A percentile compares a stretch with the other conserved stretches of the same genome.
phyloP scores from a whole-genome alignment of 768 basidiomycete species.

The Naematelia encephala region DNA sequence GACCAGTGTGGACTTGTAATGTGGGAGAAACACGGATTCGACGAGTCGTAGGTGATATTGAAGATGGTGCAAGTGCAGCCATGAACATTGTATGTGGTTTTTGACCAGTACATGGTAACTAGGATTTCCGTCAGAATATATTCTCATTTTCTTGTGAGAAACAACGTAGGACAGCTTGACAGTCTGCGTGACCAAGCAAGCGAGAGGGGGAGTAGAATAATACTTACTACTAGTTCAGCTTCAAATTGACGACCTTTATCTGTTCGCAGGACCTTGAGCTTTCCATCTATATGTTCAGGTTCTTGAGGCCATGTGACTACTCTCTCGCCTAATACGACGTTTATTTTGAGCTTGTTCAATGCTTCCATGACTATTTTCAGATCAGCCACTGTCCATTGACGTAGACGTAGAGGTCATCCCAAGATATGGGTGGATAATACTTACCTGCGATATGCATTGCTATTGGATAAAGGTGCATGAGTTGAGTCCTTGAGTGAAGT shows the following conservation, averaged over 20 bases:
- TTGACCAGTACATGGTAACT: conserved; percentile 50
- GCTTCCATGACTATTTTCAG: conserved; percentile 27
- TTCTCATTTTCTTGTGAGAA: too few species aligned
- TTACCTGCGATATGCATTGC: conserved; percentile 43
- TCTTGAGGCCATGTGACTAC: conserved; percentile 37
- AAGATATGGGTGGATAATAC: conserved; percentile 23
- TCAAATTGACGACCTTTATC: conserved; percentile 40
- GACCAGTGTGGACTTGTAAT: conserved; percentile 35
- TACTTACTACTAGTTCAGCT: conserved; percentile 42
- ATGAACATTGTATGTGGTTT: conserved; percentile 46
- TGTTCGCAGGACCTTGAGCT: conserved; percentile 36
- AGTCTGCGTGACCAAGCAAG: too few species aligned
- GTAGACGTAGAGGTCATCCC: not conserved
- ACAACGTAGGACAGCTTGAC: too few species aligned
- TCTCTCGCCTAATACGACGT: conserved; percentile 41
- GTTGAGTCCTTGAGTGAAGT: conserved; percentile 48
- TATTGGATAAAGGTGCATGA: conserved; percentile 50
- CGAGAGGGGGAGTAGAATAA: not conserved
- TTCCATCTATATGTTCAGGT: conserved; percentile 31
- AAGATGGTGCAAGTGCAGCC: conserved; percentile 32
- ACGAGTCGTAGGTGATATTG: conserved; percentile 33
- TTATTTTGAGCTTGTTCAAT: conserved; percentile 36
- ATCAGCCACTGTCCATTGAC: not conserved
- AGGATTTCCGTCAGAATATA: not conserved
- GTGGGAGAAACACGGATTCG: conserved; percentile 42